Percentiles rank a stretch among this genome's conserved stretches.
These are phyloP conservation scores for Vigna angularis DNA, from an alignment of 306 rosid genomes.

Conservation along the genomic window DNA sequence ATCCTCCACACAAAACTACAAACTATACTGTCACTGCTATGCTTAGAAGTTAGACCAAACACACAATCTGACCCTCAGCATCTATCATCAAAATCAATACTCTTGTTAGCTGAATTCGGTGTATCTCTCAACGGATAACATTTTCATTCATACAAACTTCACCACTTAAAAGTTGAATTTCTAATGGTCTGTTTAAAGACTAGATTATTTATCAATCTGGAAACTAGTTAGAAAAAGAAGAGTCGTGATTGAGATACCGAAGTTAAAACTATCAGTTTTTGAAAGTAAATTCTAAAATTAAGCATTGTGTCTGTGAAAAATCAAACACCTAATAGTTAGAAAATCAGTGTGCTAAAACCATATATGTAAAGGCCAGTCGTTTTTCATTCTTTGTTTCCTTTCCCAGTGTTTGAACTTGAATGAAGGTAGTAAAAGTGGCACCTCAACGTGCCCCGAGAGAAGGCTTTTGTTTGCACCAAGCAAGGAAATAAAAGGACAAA, in stretches of 20 bases:
- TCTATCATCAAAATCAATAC: conserved; percentile 33
- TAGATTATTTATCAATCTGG: too few relatives aligned
- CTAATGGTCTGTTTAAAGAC: too few relatives aligned
- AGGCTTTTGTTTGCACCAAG: conserved; percentile 42
- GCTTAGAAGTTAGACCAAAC: conserved; percentile 30
- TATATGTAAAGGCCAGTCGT: background rate
- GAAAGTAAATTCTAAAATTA: too few relatives aligned
- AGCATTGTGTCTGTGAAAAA: too few relatives aligned
- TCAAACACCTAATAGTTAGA: background rate
- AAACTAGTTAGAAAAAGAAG: too few relatives aligned
- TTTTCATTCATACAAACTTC: too few relatives aligned
- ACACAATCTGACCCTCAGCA: conserved; percentile 4
- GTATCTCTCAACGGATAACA: too few relatives aligned
- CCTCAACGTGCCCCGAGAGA: conserved; percentile 45
- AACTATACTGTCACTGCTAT: conserved; percentile 8
- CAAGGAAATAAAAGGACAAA: conserved; percentile 45
- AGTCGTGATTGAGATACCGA: too few relatives aligned
- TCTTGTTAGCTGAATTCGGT: too few relatives aligned
- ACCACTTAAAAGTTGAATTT: too few relatives aligned
- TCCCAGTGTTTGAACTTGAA: conserved; percentile 38
- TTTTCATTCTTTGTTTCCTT: conserved; percentile 2
- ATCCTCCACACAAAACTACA: conserved; percentile 43
- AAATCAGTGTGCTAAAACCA: background rate
- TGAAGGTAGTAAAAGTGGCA: conserved; percentile 30
- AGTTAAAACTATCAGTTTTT: too few relatives aligned